These are phyloP conservation scores for Ceraceosorus bombacis DNA, from an alignment of 1,284 basidiomycete genomes.

Conservation along the genomic window DNA sequence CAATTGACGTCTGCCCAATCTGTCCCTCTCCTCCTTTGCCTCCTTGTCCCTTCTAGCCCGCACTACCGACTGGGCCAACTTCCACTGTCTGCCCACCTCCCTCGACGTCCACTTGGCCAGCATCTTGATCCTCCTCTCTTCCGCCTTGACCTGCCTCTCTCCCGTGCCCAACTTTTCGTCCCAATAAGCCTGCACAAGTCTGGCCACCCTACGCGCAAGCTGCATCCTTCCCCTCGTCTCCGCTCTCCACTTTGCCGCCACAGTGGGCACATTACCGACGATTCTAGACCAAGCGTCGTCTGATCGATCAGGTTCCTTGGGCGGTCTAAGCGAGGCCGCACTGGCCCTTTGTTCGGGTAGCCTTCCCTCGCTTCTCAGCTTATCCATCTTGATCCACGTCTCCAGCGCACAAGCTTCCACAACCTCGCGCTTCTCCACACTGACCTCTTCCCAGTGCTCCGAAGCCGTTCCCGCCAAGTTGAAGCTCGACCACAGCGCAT, in stretches of 20 bases:
- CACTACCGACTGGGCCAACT: slow-evolving; percentile 76
- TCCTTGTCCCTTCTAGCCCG: slow-evolving; percentile 61
- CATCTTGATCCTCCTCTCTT: slow-evolving; percentile 62
- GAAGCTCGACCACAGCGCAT: not conserved
- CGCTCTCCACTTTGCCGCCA: slow-evolving; percentile 16
- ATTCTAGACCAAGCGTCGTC: slow-evolving; percentile 8
- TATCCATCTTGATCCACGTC: slow-evolving; percentile 2
- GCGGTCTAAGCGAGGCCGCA: slow-evolving; percentile 9
- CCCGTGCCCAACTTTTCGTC: slow-evolving; percentile 60
- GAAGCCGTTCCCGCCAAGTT: not conserved
- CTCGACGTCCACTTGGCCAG: slow-evolving; percentile 65
- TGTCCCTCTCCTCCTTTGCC: slow-evolving; percentile 60
- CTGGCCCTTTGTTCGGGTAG: not conserved
- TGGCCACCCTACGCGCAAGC: slow-evolving; percentile 56
- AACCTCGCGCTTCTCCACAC: not conserved
- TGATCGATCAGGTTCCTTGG: slow-evolving; percentile 13
- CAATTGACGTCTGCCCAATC: slow-evolving; percentile 70
- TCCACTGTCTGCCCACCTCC: slow-evolving; percentile 75
- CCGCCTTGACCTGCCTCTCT: slow-evolving; percentile 59
- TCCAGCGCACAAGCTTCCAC: not conserved
- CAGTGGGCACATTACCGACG: slow-evolving; percentile 19
- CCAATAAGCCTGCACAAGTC: slow-evolving; percentile 70
- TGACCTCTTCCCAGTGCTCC: slow-evolving; percentile 3
- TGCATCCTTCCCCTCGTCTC: slow-evolving; percentile 39
- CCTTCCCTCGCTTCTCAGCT: slow-evolving; percentile 17